These are phyloP conservation scores for Colletotrichum sp. DNA, from an alignment of 2,329 filamentous ascomycete species.

Conservation along the genomic window DNA sequence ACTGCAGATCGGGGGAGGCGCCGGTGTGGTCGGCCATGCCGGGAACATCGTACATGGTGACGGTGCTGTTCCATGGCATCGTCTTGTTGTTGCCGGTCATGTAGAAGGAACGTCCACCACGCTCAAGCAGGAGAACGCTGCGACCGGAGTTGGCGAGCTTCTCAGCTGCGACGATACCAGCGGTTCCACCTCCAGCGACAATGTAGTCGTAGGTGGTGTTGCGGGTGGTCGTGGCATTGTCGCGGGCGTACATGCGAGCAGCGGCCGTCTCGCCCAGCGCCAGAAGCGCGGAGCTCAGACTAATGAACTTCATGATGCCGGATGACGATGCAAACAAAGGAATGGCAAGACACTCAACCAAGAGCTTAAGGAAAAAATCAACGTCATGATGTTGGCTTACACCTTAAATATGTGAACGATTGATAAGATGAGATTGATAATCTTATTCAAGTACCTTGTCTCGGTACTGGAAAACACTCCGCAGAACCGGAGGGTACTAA, in stretches of 20 bases:
- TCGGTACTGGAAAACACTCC: neutral
- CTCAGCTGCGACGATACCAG: conserved; percentile 17
- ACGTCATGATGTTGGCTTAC: neutral
- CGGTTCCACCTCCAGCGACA: conserved; percentile 21
- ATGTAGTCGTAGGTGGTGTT: conserved; percentile 23
- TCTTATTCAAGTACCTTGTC: neutral
- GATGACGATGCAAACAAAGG: neutral
- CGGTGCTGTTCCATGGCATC: conserved; percentile 29
- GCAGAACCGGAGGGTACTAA: neutral
- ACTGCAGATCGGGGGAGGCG: conserved; percentile 4
- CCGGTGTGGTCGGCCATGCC: conserved; percentile 19
- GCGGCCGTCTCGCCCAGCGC: conserved; percentile 3
- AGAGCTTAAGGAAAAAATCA: neutral
- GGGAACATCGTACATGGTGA: conserved; percentile 26
- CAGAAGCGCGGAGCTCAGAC: conserved; percentile 2
- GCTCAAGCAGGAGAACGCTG: conserved; percentile 20
- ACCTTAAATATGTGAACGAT: neutral
- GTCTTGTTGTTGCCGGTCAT: conserved; percentile 21
- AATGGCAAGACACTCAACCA: neutral
- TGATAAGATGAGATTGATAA: conserved; percentile 7
- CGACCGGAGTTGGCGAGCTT: conserved; percentile 20
- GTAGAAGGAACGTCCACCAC: conserved; percentile 15
- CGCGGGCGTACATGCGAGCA: neutral
- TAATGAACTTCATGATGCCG: conserved; percentile 12
- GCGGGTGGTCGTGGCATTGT: conserved; percentile 12